phyloP scores from a whole-genome alignment of 129 eudicot species.

The Pseudognaphalium luteoalbum region DNA sequence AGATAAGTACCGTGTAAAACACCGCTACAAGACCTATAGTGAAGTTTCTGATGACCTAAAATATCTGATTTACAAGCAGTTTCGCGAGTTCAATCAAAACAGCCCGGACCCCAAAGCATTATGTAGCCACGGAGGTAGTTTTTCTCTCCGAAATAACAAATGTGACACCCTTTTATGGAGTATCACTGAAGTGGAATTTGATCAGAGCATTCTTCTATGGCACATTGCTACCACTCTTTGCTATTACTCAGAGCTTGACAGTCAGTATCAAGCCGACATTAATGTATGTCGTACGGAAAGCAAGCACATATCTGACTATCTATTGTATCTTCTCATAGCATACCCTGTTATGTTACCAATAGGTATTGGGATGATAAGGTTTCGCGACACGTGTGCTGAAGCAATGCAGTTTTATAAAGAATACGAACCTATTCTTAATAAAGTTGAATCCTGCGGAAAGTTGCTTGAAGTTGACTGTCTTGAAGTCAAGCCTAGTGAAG shows the following conservation, averaged over 20 bases:
- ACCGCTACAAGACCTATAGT: slow-evolving; percentile 29
- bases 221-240: slow-evolving; percentile 42
- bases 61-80: slow-evolving; percentile 30
- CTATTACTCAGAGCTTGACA: slow-evolving; percentile 34
- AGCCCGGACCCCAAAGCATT: slow-evolving; percentile 22
- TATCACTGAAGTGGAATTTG: slow-evolving; percentile 35
- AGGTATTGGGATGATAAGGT: slow-evolving; percentile 50
- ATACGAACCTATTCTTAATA: not conserved
- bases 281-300: slow-evolving; percentile 23
- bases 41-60: slow-evolving; percentile 36
- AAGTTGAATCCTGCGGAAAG: slow-evolving; percentile 35
- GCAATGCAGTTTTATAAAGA: slow-evolving; percentile 40
- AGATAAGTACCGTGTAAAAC: slow-evolving; percentile 33
- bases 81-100: not conserved
- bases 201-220: slow-evolving; percentile 48
- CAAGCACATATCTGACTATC: slow-evolving; percentile 42
- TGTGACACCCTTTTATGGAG: slow-evolving; percentile 37
- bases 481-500: slow-evolving; percentile 40
- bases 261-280: not conserved
- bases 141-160: slow-evolving; percentile 8
- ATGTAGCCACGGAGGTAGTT: slow-evolving; percentile 38
- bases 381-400: slow-evolving; percentile 51
- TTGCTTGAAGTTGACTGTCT: slow-evolving; percentile 38
- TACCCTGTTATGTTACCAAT: slow-evolving; percentile 48
- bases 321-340: slow-evolving; percentile 42